A percentile compares a stretch with the other conserved stretches of the same genome.
Evolutionary conservation across 176 grass and related monocot species (phyloP).

Genomic region (Hsuehochloa calcarea): DNA sequence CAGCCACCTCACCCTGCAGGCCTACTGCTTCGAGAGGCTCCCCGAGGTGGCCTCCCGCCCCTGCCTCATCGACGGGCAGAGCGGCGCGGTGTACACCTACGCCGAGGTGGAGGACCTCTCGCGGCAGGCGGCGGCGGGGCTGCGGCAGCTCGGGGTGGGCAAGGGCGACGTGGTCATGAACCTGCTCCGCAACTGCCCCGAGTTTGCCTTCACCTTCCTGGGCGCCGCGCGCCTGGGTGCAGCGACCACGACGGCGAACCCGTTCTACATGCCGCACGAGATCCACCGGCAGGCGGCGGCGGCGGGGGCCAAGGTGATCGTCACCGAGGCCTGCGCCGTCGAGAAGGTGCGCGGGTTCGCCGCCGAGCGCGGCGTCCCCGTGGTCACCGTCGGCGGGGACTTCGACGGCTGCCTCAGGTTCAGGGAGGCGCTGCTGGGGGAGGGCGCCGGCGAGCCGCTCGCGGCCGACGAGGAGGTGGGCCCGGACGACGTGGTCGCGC

Average conservation of each 20-base stretch:
- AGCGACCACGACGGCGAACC: constrained; percentile 77
- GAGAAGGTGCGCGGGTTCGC: constrained; percentile 69
- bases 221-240: constrained; percentile 63
- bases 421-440: constrained; percentile 38
- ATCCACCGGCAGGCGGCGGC: constrained; percentile 75
- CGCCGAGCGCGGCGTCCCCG: constrained; percentile 40
- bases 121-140: constrained; percentile 43
- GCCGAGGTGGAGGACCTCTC: constrained; percentile 50
- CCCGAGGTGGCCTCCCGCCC: constrained; percentile 16
- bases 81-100: constrained; percentile 56
- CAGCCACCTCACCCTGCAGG: constrained; percentile 61
- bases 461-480: constrained; percentile 45
- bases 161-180: constrained; percentile 72
- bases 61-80: constrained; percentile 81
- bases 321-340: constrained; percentile 75
- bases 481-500: constrained; percentile 72
- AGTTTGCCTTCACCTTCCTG: constrained; percentile 87
- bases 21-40: constrained; percentile 78
- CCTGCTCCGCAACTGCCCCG: constrained; percentile 72
- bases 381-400: constrained; percentile 45
- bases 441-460: constrained; percentile 21
- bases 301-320: constrained; percentile 43
- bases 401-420: constrained; percentile 48
- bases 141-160: constrained; percentile 47
- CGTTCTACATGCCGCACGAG: constrained; percentile 80